Evolutionary conservation across 495 filamentous ascomycete species (phyloP), one percentile per base, ranked within the genome.

Genomic region (Aspergillus asperescens): DNA sequence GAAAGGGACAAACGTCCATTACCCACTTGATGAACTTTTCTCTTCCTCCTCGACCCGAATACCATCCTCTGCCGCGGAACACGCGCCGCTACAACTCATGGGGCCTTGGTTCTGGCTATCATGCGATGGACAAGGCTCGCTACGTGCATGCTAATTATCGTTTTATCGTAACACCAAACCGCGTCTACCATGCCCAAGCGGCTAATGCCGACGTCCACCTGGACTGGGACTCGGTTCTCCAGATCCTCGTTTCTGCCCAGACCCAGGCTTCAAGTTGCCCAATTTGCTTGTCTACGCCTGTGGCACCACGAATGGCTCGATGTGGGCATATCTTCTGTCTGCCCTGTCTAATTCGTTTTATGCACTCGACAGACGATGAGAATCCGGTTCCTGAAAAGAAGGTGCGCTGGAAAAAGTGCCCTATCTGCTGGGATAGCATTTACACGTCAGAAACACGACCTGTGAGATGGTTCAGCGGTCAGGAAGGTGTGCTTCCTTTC

Each of bases 321-420:
- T 98, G 93, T 64, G 93, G 93, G 12, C 93, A 98, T 64, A 96
- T 98, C 22, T 96, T 96, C 63, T 98, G 93, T 66, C 75, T 96
- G 35, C 87, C 93, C 10, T 98, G 93, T 66, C 73, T 97, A 29
- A 85, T 96, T 48, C 86, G 93, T 35, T 98, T 94, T 63, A 96
- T 98, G 92, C 89, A 94, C 59, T 85, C 90, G 6, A 80, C 75
- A 1, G 87, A 89, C 29, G 86, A 83, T 22, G 79, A 80, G 1
- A 77, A 81, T 15, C 75, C 73, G 5, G 53, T 76, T 2, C 79
- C 77, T 8, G 82, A 87, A 52, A 89, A 86, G 65, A 85, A 78
- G 66, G 79, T 88, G 43, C 78, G 89, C 46, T 96, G 86, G 80
- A 90, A 94, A 71, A 95, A 95, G 63, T 98, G 93, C 60, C 94